Base-by-base conservation (phyloP, 2,329 filamentous ascomycete genomes). In the Sporothrix mexicana region DNA sequence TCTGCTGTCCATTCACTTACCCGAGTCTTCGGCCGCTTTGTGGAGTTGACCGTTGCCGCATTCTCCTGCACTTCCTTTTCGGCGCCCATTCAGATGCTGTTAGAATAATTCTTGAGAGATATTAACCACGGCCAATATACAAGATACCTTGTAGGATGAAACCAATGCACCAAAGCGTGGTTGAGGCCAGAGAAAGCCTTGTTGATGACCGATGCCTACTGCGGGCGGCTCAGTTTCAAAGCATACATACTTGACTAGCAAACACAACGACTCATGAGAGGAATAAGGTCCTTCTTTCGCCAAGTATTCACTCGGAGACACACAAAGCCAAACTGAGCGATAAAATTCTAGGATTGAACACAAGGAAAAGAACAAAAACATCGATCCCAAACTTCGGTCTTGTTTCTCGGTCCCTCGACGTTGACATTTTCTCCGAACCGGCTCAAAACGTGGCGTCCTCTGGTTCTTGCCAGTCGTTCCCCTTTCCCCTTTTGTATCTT, bases 61-160 rank as follows among this genome's bases (percentile, higher is more conserved):
- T 55, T 55, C 23, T 23, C 36, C 43, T 68, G 6, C 5, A 5
- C 3, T 23, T 45, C 45, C 25, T n/a, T 68, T 55, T 51, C 25
- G 25, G 3, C 43, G n/a, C 20, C 47, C n/a, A 5, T 47, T 53
- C 53, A 6, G 5, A 12, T 23, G 1, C 25, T 57, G n/a, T 57
- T 13, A 20, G 17, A 43, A 36, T 62, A 17, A 20, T 43, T 17
- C 12, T 20, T 9, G 43, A 17, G 43, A 8, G 30, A 12, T 17
- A 4, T 43, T 20, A 20, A 3, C 57, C 23, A 13, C 47, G 36
- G n/a, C 49, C 51, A 53, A 57, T 45, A 53, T 59, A 23, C 25
- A 45, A 47, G 5, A 43, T 10, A 36, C 51, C 20, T 20, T 15
- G 68, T 25, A 70, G 36, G 68, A 70, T 70, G 68, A 70, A 70